Evolutionary conservation across 2,329 filamentous ascomycete species (phyloP).

Genomic region (Cladosporium cucumerinum): DNA sequence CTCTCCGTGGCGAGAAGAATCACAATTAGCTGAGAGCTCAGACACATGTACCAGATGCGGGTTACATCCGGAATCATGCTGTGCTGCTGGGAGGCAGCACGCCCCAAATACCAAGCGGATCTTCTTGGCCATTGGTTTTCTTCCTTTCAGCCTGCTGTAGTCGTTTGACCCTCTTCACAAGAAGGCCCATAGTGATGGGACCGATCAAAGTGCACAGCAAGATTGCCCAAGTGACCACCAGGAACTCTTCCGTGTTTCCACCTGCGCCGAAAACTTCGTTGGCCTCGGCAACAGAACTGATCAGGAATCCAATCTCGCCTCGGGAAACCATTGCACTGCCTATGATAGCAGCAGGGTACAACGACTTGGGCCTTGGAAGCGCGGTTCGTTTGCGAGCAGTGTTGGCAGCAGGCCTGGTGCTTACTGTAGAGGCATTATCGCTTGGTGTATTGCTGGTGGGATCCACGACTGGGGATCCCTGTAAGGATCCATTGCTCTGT

Average conservation of each 20-base stretch:
- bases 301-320: conserved; percentile 78
- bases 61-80: neutral
- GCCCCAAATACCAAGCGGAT: conserved; percentile 47
- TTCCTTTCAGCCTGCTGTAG: conserved; percentile 37
- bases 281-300: conserved; percentile 64
- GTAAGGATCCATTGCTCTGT: neutral
- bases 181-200: conserved; percentile 50
- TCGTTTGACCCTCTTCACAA: conserved; percentile 46
- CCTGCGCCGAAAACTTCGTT: conserved; percentile 45
- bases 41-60: neutral
- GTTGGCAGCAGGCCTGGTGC: neutral
- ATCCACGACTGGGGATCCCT: neutral
- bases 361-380: conserved; percentile 52
- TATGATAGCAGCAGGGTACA: conserved; percentile 66
- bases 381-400: conserved; percentile 15
- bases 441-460: neutral
- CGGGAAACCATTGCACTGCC: conserved; percentile 69
- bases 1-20: neutral
- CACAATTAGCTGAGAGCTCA: neutral
- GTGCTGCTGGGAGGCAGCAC: conserved; percentile 24
- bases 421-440: too few relatives aligned
- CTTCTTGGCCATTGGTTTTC: conserved; percentile 26
- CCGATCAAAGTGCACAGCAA: conserved; percentile 56
- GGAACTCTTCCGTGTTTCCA: conserved; percentile 46
- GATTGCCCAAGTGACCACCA: conserved; percentile 56